Evolutionary conservation across 2,329 filamentous ascomycete species (phyloP), one percentile per base, ranked within the genome.

Genomic region (Monilinia aucupariae): DNA sequence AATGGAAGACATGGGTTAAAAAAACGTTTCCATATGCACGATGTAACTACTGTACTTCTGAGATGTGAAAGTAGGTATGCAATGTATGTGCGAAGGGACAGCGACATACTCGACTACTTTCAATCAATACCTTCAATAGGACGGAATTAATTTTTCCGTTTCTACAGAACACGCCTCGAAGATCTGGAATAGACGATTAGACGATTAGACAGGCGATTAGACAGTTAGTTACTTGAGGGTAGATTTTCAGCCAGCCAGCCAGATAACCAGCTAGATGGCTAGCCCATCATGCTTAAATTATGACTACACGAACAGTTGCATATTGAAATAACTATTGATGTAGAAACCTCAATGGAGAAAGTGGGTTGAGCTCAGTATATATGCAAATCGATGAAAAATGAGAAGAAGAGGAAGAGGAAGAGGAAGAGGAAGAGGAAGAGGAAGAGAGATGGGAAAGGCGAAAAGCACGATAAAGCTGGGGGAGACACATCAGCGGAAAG

Each of bases 121-220:
- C 53, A 45, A 45, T 58, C 17, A 39, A 20, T 3, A 30, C 9
- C 1, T 25, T 48, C 30, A 8, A 61, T 37, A 61, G 49, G 59
- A 61, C 22, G 59, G 59, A 61, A 61, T 54, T 47, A 54, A 47
- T 61, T 61, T 12, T 61, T 61, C 59, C 59, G 59, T 53, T 47
- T 56, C 32, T n/a, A 34, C 15, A 54, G 49, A 61, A 61, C 25
- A 43, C 41, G 39, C 22, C 39, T 61, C 59, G 59, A 61, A 43
- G 27, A 27, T 20, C 9, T 9, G 10, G 25, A 20, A 52, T 32
- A 53, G 59, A 43, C 20, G 12, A 45, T n/a, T 25, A 32, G 17
- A 2, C 20, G 22, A 22, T 22, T 12, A 45, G 22, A 4, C 39
- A 45, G 51, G 39, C 39, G 34, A 37, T 9, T 37, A 12, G 34